Conservation (phyloP, 1,284 basidiomycete genomes). For the Takashimella koratensis region DNA sequence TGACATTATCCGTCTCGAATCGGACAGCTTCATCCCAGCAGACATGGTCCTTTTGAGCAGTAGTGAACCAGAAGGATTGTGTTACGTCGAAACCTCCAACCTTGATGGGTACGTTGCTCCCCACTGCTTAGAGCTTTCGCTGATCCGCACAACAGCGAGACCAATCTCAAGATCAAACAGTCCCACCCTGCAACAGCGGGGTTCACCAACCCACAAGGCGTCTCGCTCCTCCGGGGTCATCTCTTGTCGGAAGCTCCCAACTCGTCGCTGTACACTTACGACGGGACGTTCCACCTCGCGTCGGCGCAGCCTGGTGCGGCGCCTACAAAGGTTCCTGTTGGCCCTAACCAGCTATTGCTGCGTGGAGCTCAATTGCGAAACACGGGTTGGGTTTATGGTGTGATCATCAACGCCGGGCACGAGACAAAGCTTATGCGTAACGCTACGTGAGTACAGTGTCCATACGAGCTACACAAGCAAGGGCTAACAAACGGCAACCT, state of each 20-base stretch:
- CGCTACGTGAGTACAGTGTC: slow-evolving; percentile 70
- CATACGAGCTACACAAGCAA: too few relatives aligned
- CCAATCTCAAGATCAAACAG: slow-evolving; percentile 98
- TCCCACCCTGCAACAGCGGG: slow-evolving; percentile 75
- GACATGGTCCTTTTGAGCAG: slow-evolving; percentile 85
- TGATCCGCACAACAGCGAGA: slow-evolving; percentile 62
- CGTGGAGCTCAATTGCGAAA: slow-evolving; percentile 95
- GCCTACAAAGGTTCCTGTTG: slow-evolving; percentile 77
- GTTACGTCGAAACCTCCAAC: slow-evolving; percentile 97
- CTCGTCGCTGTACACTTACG: slow-evolving; percentile 95
- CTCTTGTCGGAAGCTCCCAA: slow-evolving; percentile 94
- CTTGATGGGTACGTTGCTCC: slow-evolving; percentile 75
- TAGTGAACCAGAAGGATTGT: slow-evolving; percentile 93
- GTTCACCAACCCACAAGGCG: slow-evolving; percentile 72
- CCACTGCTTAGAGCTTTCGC: neutral
- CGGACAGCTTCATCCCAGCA: slow-evolving; percentile 92
- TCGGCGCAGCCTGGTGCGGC: slow-evolving; percentile 36
- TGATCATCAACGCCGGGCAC: slow-evolving; percentile 93
- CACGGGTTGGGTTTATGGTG: slow-evolving; percentile 92
- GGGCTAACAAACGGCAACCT: too few relatives aligned
- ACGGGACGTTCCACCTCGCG: slow-evolving; percentile 67
- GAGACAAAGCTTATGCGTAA: slow-evolving; percentile 98
- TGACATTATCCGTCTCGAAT: slow-evolving; percentile 86
- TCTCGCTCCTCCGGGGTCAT: slow-evolving; percentile 71
- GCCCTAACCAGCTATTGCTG: slow-evolving; percentile 90